phyloP scores from a whole-genome alignment of 495 filamentous ascomycete genomes.

The Podospora pseudoanserina region DNA sequence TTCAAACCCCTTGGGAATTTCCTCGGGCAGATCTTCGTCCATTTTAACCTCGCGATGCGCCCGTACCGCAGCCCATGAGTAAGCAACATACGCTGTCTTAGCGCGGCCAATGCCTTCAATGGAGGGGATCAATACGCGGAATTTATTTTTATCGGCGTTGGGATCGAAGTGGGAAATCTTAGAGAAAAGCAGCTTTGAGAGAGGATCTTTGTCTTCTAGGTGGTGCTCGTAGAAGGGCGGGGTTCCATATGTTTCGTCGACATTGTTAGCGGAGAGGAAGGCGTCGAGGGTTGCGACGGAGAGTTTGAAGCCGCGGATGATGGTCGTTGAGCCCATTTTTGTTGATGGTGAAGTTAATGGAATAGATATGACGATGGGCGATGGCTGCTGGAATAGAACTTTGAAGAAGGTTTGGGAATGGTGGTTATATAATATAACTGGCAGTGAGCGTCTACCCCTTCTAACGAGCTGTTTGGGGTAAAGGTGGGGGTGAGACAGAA shows the following conservation, averaged over 20 bases:
- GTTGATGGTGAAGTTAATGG: too few relatives aligned
- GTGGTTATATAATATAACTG: too few relatives aligned
- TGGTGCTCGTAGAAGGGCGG: background rate
- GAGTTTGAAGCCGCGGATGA: slow-evolving; percentile 2
- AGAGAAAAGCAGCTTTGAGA: slow-evolving; percentile 1
- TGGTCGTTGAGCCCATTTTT: background rate
- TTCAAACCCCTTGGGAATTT: background rate
- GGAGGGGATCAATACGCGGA: background rate
- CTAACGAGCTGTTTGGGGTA: too few relatives aligned
- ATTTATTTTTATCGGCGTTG: background rate
- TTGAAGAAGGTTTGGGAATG: too few relatives aligned
- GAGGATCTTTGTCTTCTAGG: background rate
- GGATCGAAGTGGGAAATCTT: background rate
- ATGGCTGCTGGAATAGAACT: too few relatives aligned
- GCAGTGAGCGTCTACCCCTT: too few relatives aligned
- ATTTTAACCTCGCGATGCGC: background rate
- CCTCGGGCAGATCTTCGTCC: background rate
- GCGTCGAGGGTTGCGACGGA: background rate
- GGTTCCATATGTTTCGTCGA: background rate
- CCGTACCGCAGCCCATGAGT: background rate
- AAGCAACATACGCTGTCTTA: background rate
- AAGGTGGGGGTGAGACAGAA: too few relatives aligned
- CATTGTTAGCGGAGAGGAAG: background rate
- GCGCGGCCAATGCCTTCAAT: background rate
- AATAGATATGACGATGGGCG: too few relatives aligned